phyloP scores from a whole-genome alignment of 2,329 filamentous ascomycete species.

The Chalaropsis thielavioides region DNA sequence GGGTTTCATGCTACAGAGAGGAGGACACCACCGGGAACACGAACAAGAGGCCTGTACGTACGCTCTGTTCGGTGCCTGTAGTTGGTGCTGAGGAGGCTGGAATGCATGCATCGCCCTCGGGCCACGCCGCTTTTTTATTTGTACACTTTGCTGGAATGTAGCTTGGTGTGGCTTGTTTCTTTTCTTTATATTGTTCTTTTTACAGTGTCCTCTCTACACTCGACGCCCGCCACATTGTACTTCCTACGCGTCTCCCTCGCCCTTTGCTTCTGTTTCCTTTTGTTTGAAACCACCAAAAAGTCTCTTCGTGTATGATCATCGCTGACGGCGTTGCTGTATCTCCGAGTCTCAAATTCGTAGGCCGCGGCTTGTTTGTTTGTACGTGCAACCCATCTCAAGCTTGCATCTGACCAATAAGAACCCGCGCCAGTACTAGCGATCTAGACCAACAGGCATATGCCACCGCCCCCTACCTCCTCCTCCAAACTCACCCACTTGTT shows the following conservation, averaged over 20 bases:
- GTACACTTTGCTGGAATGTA: too few species aligned
- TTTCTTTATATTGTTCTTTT: too few species aligned
- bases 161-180: too few species aligned
- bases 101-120: too few species aligned
- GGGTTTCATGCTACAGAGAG: not conserved
- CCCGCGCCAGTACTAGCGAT: not conserved
- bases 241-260: not conserved
- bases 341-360: not conserved
- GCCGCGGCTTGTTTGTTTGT: not conserved
- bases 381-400: not conserved
- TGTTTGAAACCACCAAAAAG: not conserved
- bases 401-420: not conserved
- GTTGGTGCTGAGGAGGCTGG: too few species aligned
- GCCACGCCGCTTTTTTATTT: too few species aligned
- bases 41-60: too few species aligned
- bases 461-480: too few species aligned
- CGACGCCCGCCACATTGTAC: not conserved
- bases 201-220: too few species aligned
- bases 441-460: not conserved
- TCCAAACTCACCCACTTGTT: not conserved
- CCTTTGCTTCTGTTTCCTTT: not conserved
- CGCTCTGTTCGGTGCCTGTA: too few species aligned
- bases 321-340: not conserved
- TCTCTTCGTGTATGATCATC: not conserved
- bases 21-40: not conserved